Evolutionary conservation across 495 filamentous ascomycete species (phyloP), one percentile per base, ranked within the genome.

Genomic region (Staphylotrichum tortipilum): DNA sequence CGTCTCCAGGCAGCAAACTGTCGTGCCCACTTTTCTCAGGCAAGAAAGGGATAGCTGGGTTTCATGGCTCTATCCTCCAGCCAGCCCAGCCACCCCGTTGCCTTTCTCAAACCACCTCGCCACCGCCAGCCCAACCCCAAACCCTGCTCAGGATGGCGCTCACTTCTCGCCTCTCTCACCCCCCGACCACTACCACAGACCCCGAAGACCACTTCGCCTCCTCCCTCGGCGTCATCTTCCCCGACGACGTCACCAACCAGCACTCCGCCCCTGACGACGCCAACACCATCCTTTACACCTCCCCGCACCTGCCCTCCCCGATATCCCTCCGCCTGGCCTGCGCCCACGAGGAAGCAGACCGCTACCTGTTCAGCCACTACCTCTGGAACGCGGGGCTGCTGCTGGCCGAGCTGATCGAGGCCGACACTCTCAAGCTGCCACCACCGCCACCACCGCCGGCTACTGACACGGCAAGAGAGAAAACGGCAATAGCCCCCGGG

Each of bases 371-470:
- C 63, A 82, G 82, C 29, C 89, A 94, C 63, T 85, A 86, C 63
- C 67, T 95, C 6, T 95, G 90, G 90, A 94, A 91, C 62, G 73
- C 86, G n/a, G 81, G 75, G 0, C 67, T 91, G 54, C 70, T 83
- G 47, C 71, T 89, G 39, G 85, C 84, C 1, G 85, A 86, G 61
- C 69, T 82, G 11, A 68, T 92, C 9, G 81, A 85, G 57, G 67
- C 65, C 4, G 64, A 63, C 17, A 60, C 67, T 7, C 58, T 73
- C 3, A 47, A 50, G 2, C 3, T 67, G 11, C n/a, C n/a, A n/a
- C n/a, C n/a, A n/a, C n/a, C n/a, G n/a, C n/a, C n/a, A n/a, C n/a
- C n/a, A n/a, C n/a, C n/a, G n/a, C n/a, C n/a, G n/a, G n/a, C n/a
- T n/a, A n/a, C n/a, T n/a, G n/a, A n/a, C n/a, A n/a, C n/a, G n/a